phyloP scores from a whole-genome alignment of 129 eudicot genomes.

The Pulicaria dysenterica region DNA sequence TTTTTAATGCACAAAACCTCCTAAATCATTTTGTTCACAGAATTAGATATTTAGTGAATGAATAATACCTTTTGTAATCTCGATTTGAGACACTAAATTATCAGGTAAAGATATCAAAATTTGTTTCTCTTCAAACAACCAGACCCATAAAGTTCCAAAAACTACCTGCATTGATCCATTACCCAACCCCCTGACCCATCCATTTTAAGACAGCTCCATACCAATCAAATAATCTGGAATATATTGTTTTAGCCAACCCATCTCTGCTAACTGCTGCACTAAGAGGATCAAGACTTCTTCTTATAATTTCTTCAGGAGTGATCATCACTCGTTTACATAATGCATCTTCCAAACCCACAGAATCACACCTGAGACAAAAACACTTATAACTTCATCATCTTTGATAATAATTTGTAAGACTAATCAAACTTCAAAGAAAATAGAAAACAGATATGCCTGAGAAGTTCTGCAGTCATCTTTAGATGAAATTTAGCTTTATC shows the following conservation, averaged over 20 bases:
- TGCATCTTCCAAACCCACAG: slow-evolving; percentile 90
- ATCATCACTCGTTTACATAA: slow-evolving; percentile 93
- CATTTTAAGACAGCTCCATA: slow-evolving; percentile 30
- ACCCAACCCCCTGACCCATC: slow-evolving; percentile 8
- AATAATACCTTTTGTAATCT: no score
- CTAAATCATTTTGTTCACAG: background rate
- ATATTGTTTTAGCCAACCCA: slow-evolving; percentile 94
- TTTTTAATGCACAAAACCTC: background rate
- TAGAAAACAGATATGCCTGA: slow-evolving; percentile 52
- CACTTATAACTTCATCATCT: slow-evolving; percentile 15
- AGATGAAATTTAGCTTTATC: slow-evolving; percentile 91
- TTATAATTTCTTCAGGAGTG: slow-evolving; percentile 98
- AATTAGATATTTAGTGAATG: background rate
- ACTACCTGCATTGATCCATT: background rate
- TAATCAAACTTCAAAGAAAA: background rate
- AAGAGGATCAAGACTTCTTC: slow-evolving; percentile 92
- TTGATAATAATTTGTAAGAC: slow-evolving; percentile 3
- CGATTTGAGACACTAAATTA: no score
- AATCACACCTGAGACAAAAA: slow-evolving; percentile 71
- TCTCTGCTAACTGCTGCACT: slow-evolving; percentile 96
- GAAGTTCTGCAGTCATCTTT: slow-evolving; percentile 82
- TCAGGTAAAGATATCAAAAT: no score
- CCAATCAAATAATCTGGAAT: slow-evolving; percentile 96
- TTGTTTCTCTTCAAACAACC: no score
- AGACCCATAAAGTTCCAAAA: background rate